These are phyloP conservation scores for Coprinellus micaceus DNA, from an alignment of 768 basidiomycete genomes.

Conservation along the genomic window DNA sequence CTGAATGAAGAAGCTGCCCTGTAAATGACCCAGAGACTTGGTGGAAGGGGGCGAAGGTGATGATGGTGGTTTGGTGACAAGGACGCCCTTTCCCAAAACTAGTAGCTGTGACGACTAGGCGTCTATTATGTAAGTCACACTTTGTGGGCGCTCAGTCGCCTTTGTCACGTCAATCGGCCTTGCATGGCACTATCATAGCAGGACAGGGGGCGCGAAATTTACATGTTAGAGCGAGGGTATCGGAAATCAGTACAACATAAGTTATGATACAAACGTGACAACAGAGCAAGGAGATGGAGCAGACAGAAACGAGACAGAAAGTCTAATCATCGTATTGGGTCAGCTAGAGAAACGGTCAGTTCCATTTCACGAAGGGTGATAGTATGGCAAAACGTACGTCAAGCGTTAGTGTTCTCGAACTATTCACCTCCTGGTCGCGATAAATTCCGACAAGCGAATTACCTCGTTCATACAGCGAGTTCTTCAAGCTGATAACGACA, in stretches of 20 bases:
- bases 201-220: too few relatives aligned
- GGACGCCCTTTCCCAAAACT: too few relatives aligned
- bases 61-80: too few relatives aligned
- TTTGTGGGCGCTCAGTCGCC: too few relatives aligned
- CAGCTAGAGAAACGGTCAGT: slow-evolving; percentile 33
- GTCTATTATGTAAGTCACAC: too few relatives aligned
- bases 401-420: slow-evolving; percentile 85
- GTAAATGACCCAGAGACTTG: too few relatives aligned
- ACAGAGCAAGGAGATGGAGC: neutral
- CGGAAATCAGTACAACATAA: neutral
- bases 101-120: too few relatives aligned
- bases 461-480: slow-evolving; percentile 86
- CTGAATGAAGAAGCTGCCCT: too few relatives aligned
- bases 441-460: slow-evolving; percentile 92
- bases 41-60: too few relatives aligned
- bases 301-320: neutral
- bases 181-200: too few relatives aligned
- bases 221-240: neutral
- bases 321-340: slow-evolving; percentile 58
- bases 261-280: neutral
- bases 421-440: slow-evolving; percentile 90
- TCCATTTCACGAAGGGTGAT: neutral
- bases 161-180: too few relatives aligned
- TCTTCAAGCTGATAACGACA: slow-evolving; percentile 95
- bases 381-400: slow-evolving; percentile 54